These are phyloP conservation scores for Cucumis hystrix DNA, from an alignment of 306 rosid genomes.

Conservation along the genomic window DNA sequence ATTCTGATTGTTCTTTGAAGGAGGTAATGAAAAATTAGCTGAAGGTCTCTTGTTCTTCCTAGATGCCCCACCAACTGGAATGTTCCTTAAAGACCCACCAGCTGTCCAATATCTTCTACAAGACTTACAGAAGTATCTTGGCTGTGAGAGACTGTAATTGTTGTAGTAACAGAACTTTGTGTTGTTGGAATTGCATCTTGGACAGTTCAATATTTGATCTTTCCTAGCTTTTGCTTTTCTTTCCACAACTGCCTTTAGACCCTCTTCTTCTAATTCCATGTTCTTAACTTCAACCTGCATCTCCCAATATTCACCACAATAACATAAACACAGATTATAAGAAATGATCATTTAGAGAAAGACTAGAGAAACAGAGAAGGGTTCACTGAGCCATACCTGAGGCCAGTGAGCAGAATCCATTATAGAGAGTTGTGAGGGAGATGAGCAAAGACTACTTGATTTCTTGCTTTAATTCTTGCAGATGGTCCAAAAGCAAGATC, in stretches of 20 bases:
- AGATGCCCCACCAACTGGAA: conserved; percentile 97
- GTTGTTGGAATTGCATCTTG: conserved; percentile 93
- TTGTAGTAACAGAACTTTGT: conserved; percentile 97
- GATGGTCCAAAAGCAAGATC: conserved; percentile 49
- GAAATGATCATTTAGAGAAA: neutral
- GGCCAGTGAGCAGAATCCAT: conserved; percentile 99
- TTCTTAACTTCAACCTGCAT: conserved; percentile 11
- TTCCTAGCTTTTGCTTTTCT: conserved; percentile 65
- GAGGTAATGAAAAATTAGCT: conserved; percentile 7
- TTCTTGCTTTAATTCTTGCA: conserved; percentile 14
- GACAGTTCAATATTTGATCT: conserved; percentile 85
- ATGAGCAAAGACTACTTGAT: conserved; percentile 19
- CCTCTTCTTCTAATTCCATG: conserved; percentile 36
- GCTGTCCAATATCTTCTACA: conserved; percentile 99
- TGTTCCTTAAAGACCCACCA: conserved; percentile 89
- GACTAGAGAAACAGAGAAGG: neutral
- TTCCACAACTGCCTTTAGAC: conserved; percentile 34
- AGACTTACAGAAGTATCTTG: conserved; percentile 88
- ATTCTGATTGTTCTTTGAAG: neutral
- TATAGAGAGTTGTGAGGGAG: conserved; percentile 31
- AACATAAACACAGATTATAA: neutral
- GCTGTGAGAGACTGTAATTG: conserved; percentile 89
- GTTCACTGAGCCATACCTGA: conserved; percentile 53
- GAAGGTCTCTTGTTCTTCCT: conserved; percentile 80
- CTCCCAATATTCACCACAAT: neutral